Conservation (phyloP, 768 basidiomycete genomes). For the Agaricus sinodeliciosus region DNA sequence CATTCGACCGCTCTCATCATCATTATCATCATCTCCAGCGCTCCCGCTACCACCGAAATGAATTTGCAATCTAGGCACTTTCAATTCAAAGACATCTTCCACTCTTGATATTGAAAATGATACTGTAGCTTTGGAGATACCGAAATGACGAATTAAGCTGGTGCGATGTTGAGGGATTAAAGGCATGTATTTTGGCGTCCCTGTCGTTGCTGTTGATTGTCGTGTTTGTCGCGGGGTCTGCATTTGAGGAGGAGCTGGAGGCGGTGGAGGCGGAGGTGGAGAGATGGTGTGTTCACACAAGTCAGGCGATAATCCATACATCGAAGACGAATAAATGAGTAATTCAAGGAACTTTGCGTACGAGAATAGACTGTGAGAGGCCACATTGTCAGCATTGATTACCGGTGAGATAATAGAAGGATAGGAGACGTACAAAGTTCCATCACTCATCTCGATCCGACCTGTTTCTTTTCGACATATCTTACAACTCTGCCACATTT, state of each 20-base stretch:
- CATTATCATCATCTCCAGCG: conserved; percentile 6
- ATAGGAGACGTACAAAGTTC: conserved; percentile 39
- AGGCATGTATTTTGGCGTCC: no score
- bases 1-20: not conserved
- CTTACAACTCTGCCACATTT: conserved; percentile 45
- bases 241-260: no score
- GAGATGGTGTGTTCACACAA: conserved; percentile 33
- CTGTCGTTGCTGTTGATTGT: no score
- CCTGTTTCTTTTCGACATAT: conserved; percentile 35
- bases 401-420: not conserved
- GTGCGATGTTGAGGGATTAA: conserved; percentile 28
- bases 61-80: conserved; percentile 56
- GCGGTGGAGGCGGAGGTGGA: no score
- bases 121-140: conserved; percentile 23
- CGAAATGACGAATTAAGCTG: conserved; percentile 38
- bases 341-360: conserved; percentile 56
- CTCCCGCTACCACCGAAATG: conserved; percentile 18
- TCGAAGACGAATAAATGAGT: conserved; percentile 35
- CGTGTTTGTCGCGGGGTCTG: no score
- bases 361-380: conserved; percentile 36
- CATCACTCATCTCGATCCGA: conserved; percentile 34
- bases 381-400: not conserved
- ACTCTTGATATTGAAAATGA: conserved; percentile 39
- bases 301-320: conserved; percentile 26
- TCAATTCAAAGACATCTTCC: conserved; percentile 56